phyloP scores from a whole-genome alignment of 495 filamentous ascomycete species.

The Parathielavia appendiculata region DNA sequence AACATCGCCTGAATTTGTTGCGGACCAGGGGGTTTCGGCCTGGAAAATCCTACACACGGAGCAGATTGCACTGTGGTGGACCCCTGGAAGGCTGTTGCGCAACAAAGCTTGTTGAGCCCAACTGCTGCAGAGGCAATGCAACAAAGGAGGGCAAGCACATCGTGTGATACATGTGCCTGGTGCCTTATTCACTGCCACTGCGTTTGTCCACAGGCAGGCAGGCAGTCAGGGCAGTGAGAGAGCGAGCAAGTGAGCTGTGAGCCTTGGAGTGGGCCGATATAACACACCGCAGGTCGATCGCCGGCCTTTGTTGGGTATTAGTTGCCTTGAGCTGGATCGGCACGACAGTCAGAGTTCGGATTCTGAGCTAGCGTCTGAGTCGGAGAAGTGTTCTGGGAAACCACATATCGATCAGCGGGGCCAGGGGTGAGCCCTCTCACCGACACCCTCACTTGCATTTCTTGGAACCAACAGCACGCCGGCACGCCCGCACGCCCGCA shows the following conservation, averaged over 20 bases:
- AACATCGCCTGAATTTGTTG: neutral
- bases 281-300: neutral
- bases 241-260: neutral
- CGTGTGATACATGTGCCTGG: neutral
- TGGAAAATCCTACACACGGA: slow-evolving; percentile 5
- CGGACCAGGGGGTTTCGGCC: neutral
- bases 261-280: neutral
- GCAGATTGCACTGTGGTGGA: slow-evolving; percentile 4
- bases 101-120: neutral
- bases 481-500: too few relatives aligned
- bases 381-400: neutral
- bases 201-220: slow-evolving; percentile 4
- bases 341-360: neutral
- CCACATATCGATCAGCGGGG: neutral
- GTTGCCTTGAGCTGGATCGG: neutral
- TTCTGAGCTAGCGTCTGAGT: neutral
- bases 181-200: neutral
- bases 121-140: slow-evolving; percentile 4
- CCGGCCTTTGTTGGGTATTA: neutral
- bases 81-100: neutral
- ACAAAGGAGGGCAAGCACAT: neutral
- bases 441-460: neutral
- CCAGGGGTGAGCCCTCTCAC: neutral
- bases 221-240: too few relatives aligned
- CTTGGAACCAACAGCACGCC: neutral